Evolutionary conservation across 768 basidiomycete genomes (phyloP).

Genomic region (Cystofilobasidium capitatum): DNA sequence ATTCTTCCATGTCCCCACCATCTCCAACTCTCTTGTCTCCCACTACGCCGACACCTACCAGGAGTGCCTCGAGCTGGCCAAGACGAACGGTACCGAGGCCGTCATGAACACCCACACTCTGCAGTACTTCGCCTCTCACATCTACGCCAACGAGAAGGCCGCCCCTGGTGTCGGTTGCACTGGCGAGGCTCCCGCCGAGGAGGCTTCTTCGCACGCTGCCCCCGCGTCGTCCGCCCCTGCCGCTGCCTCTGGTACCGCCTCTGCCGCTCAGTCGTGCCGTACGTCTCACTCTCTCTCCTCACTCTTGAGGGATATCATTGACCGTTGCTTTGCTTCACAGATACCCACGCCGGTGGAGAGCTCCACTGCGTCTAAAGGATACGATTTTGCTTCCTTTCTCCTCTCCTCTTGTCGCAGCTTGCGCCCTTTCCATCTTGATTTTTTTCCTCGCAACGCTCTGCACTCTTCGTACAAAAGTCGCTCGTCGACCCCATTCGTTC

Average conservation of each 20-base stretch:
- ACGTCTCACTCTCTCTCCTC: background rate
- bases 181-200: background rate
- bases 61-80: slow-evolving; percentile 33
- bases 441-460: too few species aligned
- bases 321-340: background rate
- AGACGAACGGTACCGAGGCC: slow-evolving; percentile 33
- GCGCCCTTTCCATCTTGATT: too few species aligned
- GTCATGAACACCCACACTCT: slow-evolving; percentile 36
- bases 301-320: background rate
- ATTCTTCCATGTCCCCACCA: slow-evolving; percentile 36
- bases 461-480: too few species aligned
- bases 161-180: slow-evolving; percentile 6
- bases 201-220: background rate
- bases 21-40: slow-evolving; percentile 32
- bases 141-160: slow-evolving; percentile 5
- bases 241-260: background rate
- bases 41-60: slow-evolving; percentile 29
- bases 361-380: slow-evolving; percentile 3
- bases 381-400: too few species aligned
- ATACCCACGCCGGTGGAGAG: slow-evolving; percentile 2
- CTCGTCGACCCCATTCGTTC: too few species aligned
- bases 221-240: background rate
- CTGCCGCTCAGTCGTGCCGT: background rate
- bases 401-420: too few species aligned
- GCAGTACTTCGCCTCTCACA: slow-evolving; percentile 36